Base-by-base conservation (phyloP, 192 early-diverging fungal species). In the Funneliformis geosporum region DNA sequence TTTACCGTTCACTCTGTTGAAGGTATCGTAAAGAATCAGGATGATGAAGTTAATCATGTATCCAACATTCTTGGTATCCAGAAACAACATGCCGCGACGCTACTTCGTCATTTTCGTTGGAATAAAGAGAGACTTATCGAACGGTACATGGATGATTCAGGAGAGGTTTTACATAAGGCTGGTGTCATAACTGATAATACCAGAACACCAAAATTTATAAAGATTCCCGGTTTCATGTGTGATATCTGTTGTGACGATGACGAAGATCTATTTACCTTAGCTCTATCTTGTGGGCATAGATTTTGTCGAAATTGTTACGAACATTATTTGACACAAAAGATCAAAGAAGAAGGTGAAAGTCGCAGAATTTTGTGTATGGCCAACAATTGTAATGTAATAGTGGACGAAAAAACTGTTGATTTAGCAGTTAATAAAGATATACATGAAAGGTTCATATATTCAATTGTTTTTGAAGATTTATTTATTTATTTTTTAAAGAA, bases 261-360 rank as follows among this genome's bases (percentile, higher is more conserved):
- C 47, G 85, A 85, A 47, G 79, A 82, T 6, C 76, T 90, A 12
- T 82, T 87, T 50, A 92, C 92, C 9, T 81, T 96, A 40, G 92
- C 92, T n/a, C 83, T 98, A 64, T 81, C 88, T 27, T 99, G 98
- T 84, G 88, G 89, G 4, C 97, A 99, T 83, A 83, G 94, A 7
- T 98, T 95, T 86, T 99, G 97, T 82, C 80, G 80, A 50, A 88
- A 90, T 55, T 99, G 98, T 83, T 98, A 97, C 84, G 80, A 82
- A 69, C 91, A 92, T 68, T 99, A 98, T 81, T 82, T 98, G 39
- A 87, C 84, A 12, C 87, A 93, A 79, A 99, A 99, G 85, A 94
- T 96, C 80, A 84, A 84, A 71, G 92, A 92, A 43, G 95, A 98
- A 83, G 96, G 97, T 64, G 96, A 96, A 82, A 93, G 91, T 67